Evolutionary conservation across 2,329 filamentous ascomycete species (phyloP), one percentile per base, ranked within the genome.

Genomic region (Xenosphaeropsis pyriputrescens): DNA sequence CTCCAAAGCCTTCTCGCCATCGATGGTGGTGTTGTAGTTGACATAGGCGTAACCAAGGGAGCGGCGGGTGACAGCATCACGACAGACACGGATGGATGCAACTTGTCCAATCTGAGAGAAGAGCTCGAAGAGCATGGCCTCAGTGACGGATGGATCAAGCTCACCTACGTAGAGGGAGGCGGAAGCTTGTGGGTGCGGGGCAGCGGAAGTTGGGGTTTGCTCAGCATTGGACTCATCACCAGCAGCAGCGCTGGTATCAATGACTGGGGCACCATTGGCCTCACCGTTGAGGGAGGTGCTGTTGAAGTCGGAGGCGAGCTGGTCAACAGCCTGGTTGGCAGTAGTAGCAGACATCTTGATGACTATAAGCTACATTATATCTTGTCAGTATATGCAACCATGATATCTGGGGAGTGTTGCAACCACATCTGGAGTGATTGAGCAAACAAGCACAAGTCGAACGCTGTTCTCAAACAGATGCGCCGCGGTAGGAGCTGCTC

Each of bases 41-140:
- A 98, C 91, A 64, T 98, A 98, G 63, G 91, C 91, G 63, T 98
- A 98, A 51, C 91, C 91, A 50, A 98, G 85, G 48, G 91, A 98
- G 64, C 91, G 89, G 61, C 91, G 88, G 57, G 91, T 96, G 59
- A 98, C 88, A 46, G 91, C 89, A 59, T 98, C 91, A 67, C 91
- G 91, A 77, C 91, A 98, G 61, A 98, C 91, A 75, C 91, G 91
- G 64, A 98, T 98, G 44, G 91, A 98, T 50, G 91, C 91, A 55
- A 98, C 91, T 57, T 93, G 89, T 53, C 91, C 91, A 58, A 98
- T 98, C 65, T 93, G 91, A 43, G 91, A 96, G 75, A 98, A 98
- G 47, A 98, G 84, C 77, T 98, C 91, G 65, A 96, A 98, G 57
- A 98, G 86, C 91, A 98, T 98, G 52, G 91, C 91, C 75, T 98